Base-by-base conservation (phyloP, 257 asterid species). In the Asclepias syriaca region DNA sequence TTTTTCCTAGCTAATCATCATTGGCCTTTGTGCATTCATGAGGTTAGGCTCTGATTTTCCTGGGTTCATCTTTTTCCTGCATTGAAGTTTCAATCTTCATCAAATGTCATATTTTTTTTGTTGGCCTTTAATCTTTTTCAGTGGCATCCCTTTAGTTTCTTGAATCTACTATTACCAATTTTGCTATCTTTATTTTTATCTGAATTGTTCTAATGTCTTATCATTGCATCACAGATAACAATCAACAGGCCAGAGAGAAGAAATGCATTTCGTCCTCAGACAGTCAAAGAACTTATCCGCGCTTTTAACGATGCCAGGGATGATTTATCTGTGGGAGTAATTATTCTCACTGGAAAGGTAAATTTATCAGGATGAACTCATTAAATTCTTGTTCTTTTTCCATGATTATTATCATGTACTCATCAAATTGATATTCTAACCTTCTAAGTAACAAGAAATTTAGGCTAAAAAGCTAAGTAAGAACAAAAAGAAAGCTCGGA, bases 221-320 rank as follows among this genome's bases (percentile, higher is more conserved):
- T 6, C 24, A 22, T 76, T 59, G 9, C 65, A n/a, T 2, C 24
- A 45, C 22, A 94, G 98, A 89, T 94, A 45, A 91, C 98, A 51
- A 94, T 94, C 61, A 94, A 91, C 80, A 77, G 99, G 82, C 98
- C 98, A 50, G 98, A 91, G 74, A 88, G 88, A 76, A 91, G 99
- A 74, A 94, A 94, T 59, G 95, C 99, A 4, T 90, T 91, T 84
- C 82, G 99, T 70, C 98, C 99, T 3, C 96, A 83, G 5, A 94
- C 98, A 19, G 88, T 94, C 76, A 94, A 94, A 85, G 98, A 94
- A 87, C 95, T 94, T 27, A 91, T 90, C 77, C 84, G 88, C 0
- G 99, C 98, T 14, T 91, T 94, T 71, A 91, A 87, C 50, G 98
- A 94, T 85, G 95, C 98, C 32, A 85, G 99, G 71, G 99, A 94